Base-by-base conservation (phyloP, 2,329 filamentous ascomycete genomes). In the Fusarium chlamydosporum region DNA sequence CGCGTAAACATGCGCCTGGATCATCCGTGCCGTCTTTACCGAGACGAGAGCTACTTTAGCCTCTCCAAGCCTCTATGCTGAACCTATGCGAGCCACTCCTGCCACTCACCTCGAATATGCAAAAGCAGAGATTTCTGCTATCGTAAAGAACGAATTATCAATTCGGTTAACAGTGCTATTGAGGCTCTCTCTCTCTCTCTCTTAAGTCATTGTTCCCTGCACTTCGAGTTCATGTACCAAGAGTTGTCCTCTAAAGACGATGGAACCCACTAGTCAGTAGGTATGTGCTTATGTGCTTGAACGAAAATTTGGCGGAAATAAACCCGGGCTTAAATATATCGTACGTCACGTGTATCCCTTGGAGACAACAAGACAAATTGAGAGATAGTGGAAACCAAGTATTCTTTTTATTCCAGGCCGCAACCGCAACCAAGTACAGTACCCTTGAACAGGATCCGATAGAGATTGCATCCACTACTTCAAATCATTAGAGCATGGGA, bases 401-500 rank as follows among this genome's bases (percentile, higher is more conserved):
- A 66, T 73, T 73, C 71, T 73, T 72, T 73, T 73, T 61, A 58
- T 72, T 64, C 67, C 59, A 55, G 61, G 59, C 40, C 61, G 54
- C 71, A 71, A 42, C 54, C 54, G 41, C 53, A 71, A 45, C 70
- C 61, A 55, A 61, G 50, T 52, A 59, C 34, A 47, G 47, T 59
- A 46, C 20, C 54, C 54, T 51, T 70, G 23, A 55, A 53, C 52
- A 58, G 67, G 48, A 61, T 56, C 52, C 38, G 58, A 55, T 51
- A 47, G 67, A 70, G 60, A 70, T 62, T 69, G 67, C 71, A 70
- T 64, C 69, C 69, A 67, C 58, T 70, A 65, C 72, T 72, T 72
- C 71, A 73, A 64, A 54, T 72, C 71, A 73, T 73, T 74, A 73
- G 69, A 73, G 71, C 69, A 68, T 73, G 69, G 72, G 61, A 67